These are phyloP conservation scores for Colletotrichum paranaense DNA, from an alignment of 2,329 filamentous ascomycete species.

Conservation along the genomic window DNA sequence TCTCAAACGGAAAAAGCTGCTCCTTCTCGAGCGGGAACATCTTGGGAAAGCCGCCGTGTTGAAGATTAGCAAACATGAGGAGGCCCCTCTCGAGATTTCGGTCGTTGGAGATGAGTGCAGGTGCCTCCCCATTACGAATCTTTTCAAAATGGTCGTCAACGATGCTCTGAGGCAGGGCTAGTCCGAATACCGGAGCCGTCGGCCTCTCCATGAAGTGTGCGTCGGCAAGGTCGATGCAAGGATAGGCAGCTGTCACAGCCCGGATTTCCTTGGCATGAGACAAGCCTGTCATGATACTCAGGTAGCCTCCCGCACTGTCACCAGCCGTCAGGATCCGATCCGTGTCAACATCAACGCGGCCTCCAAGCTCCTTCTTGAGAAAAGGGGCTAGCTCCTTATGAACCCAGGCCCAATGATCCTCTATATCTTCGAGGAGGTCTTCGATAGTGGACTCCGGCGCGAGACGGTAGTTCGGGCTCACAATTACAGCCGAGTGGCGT, in stretches of 20 bases:
- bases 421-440: slow-evolving; percentile 42
- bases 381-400: slow-evolving; percentile 33
- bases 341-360: slow-evolving; percentile 30
- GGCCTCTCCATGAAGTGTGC: neutral
- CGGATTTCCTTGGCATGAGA: slow-evolving; percentile 39
- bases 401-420: slow-evolving; percentile 43
- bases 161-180: neutral
- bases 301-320: slow-evolving; percentile 41
- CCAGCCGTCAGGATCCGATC: slow-evolving; percentile 13
- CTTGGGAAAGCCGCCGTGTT: neutral
- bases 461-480: slow-evolving; percentile 42
- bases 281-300: slow-evolving; percentile 36
- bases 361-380: slow-evolving; percentile 31
- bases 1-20: slow-evolving; percentile 4
- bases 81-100: neutral
- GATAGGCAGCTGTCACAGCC: slow-evolving; percentile 37
- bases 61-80: slow-evolving; percentile 2
- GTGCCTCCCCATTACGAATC: neutral
- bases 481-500: slow-evolving; percentile 39
- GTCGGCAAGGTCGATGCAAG: slow-evolving; percentile 35
- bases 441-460: slow-evolving; percentile 39
- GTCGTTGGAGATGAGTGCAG: slow-evolving; percentile 5
- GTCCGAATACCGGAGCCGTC: neutral
- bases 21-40: neutral
- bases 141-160: slow-evolving; percentile 15